A percentile compares a stretch with the other conserved stretches of the same genome.
Evolutionary conservation across 2,329 filamentous ascomycete genomes (phyloP).

Genomic region (Colletotrichum tropicale): DNA sequence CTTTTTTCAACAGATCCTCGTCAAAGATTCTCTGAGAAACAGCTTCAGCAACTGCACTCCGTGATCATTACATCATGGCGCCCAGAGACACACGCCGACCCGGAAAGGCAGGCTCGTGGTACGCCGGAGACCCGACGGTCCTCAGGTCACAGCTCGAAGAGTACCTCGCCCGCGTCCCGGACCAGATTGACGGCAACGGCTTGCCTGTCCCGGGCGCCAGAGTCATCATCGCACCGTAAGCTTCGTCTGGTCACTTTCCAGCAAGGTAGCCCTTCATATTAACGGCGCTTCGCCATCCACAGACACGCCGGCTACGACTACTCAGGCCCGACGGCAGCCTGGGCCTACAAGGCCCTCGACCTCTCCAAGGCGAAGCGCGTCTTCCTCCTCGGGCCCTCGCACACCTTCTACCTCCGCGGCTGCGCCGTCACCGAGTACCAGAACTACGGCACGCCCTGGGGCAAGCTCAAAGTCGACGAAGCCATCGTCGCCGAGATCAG

Average conservation of each 20-base stretch:
- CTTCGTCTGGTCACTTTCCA: background rate
- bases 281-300: background rate
- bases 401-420: slow-evolving; percentile 80
- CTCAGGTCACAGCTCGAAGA: slow-evolving; percentile 64
- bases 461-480: slow-evolving; percentile 69
- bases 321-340: slow-evolving; percentile 90
- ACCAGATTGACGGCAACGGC: slow-evolving; percentile 59
- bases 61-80: no score
- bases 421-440: slow-evolving; percentile 78
- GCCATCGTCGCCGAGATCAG: slow-evolving; percentile 48
- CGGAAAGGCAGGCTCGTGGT: no score
- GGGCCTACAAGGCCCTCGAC: slow-evolving; percentile 91
- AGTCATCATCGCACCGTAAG: slow-evolving; percentile 58
- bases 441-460: slow-evolving; percentile 76
- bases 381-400: slow-evolving; percentile 91
- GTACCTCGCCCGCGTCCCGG: slow-evolving; percentile 75
- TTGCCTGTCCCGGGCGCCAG: slow-evolving; percentile 78
- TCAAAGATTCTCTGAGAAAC: no score
- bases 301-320: slow-evolving; percentile 95
- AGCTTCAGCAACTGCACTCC: no score
- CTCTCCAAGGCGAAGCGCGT: slow-evolving; percentile 82
- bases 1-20: no score
- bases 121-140: no score
- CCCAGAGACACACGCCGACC: no score
- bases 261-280: slow-evolving; percentile 14